phyloP scores from a whole-genome alignment of 495 filamentous ascomycete species.

The Immersiella caudata region DNA sequence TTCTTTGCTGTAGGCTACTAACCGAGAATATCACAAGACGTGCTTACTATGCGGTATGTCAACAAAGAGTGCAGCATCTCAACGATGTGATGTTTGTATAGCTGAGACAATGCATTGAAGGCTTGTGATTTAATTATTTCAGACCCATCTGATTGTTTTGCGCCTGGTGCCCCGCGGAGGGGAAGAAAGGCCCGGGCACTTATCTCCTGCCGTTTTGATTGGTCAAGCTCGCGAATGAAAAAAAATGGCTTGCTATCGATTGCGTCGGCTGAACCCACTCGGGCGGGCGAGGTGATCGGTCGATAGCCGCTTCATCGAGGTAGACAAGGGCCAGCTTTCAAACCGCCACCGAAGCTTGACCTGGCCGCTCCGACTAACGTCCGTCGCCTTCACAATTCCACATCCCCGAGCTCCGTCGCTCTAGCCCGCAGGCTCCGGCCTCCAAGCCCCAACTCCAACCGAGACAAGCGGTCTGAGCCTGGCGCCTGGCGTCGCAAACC shows the following conservation, averaged over 20 bases:
- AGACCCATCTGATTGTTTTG: not conserved
- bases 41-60: too few species aligned
- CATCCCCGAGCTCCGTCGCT: not conserved
- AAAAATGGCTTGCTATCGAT: conserved; percentile 15
- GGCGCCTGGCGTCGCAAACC: conserved; percentile 1
- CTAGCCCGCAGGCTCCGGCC: not conserved
- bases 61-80: not conserved
- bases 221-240: conserved; percentile 1
- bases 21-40: too few species aligned
- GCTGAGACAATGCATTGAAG: conserved; percentile 2
- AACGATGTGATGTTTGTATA: not conserved
- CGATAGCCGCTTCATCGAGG: not conserved
- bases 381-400: not conserved
- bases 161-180: not conserved
- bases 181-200: conserved; percentile 1
- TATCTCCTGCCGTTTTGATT: conserved; percentile 4
- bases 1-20: too few species aligned
- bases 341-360: not conserved
- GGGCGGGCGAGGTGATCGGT: not conserved
- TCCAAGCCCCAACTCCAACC: not conserved
- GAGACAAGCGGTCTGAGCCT: conserved; percentile 5
- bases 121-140: not conserved
- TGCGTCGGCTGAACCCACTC: conserved; percentile 14
- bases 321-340: not conserved
- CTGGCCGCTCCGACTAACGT: not conserved